Evolutionary conservation across 2,329 filamentous ascomycete genomes (phyloP).

Genomic region (Onygena corvina): DNA sequence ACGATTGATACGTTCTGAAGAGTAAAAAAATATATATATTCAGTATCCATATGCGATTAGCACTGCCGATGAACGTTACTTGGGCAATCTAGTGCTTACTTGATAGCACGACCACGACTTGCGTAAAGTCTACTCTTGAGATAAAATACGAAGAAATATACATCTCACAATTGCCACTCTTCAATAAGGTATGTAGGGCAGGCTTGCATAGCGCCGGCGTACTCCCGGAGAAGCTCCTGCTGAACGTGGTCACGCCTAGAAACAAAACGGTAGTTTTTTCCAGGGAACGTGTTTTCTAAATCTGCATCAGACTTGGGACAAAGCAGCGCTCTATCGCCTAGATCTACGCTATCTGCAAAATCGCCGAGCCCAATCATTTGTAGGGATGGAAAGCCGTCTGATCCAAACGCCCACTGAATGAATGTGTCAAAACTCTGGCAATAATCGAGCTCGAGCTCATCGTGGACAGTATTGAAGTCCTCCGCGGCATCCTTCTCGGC

Average conservation of each 20-base stretch:
- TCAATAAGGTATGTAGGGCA: background rate
- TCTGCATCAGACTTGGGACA: background rate
- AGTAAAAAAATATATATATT: no score
- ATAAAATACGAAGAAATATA: no score
- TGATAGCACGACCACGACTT: no score
- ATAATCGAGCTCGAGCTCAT: no score
- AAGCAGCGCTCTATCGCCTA: background rate
- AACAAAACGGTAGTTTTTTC: background rate
- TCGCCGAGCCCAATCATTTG: background rate
- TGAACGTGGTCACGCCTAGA: background rate
- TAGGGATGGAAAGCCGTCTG: background rate
- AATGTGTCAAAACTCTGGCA: background rate
- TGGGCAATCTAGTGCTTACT: no score
- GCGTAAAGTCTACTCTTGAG: no score
- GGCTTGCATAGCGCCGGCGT: background rate
- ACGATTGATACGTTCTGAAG: no score
- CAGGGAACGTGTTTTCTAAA: background rate
- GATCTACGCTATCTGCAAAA: background rate
- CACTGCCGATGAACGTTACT: no score
- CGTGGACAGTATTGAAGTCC: no score
- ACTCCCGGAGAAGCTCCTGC: background rate
- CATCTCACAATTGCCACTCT: no score
- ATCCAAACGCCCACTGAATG: background rate
- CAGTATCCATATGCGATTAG: no score
- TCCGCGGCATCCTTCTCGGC: no score